Evolutionary conservation across 768 basidiomycete genomes (phyloP).

Genomic region (Mrakia blollopis): DNA sequence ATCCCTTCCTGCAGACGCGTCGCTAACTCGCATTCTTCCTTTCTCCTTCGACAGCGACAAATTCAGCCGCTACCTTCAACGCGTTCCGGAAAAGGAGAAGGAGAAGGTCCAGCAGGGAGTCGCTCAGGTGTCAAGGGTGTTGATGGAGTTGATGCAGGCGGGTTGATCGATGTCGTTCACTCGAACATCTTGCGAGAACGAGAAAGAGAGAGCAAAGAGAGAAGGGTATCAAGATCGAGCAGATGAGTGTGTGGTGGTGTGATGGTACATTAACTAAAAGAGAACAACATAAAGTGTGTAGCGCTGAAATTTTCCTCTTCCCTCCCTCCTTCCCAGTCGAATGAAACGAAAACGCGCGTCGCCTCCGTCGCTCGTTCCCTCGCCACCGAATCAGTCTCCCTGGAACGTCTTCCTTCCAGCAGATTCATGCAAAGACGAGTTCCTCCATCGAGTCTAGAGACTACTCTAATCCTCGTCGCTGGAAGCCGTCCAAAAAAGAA

Average conservation of each 20-base stretch:
- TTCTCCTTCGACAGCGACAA: conserved; percentile 20
- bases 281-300: not conserved
- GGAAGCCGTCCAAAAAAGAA: not conserved
- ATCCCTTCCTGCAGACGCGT: not conserved
- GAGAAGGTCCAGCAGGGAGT: conserved; percentile 15
- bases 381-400: not conserved
- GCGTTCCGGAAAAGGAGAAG: conserved; percentile 15
- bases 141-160: conserved; percentile 19
- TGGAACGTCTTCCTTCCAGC: no score
- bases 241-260: not conserved
- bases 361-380: not conserved
- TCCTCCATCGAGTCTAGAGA: no score
- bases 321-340: no score
- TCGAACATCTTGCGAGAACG: not conserved
- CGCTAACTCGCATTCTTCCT: not conserved
- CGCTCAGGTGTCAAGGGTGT: conserved; percentile 8
- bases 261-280: no score
- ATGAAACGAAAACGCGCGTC: not conserved
- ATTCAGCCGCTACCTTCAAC: conserved; percentile 22
- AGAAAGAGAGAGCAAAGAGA: not conserved
- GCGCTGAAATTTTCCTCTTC: not conserved
- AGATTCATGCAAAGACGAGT: no score
- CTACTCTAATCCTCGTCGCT: conserved; percentile 12
- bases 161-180: not conserved
- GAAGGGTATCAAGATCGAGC: not conserved